A percentile compares a stretch with the other conserved stretches of the same genome.
Evolutionary conservation across 2,329 filamentous ascomycete species (phyloP).

Genomic region (Ophiostoma tasmaniense): DNA sequence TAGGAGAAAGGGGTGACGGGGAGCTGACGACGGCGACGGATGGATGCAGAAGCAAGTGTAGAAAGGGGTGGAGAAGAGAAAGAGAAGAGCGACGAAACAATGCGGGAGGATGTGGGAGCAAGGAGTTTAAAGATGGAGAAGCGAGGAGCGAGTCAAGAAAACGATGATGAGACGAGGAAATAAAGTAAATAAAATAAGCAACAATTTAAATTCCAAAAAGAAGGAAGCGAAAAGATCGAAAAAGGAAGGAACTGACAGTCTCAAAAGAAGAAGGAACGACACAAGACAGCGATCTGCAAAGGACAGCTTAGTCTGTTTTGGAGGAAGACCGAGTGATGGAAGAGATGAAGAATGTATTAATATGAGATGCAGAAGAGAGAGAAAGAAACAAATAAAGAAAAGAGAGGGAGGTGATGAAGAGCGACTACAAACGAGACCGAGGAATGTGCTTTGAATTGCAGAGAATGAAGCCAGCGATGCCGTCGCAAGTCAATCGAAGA

Average conservation of each 20-base stretch:
- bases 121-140: background rate
- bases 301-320: background rate
- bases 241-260: background rate
- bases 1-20: conserved; percentile 2
- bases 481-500: background rate
- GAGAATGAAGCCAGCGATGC: background rate
- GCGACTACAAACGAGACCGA: background rate
- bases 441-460: background rate
- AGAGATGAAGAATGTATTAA: background rate
- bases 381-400: no score
- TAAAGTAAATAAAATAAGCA: background rate
- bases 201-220: background rate
- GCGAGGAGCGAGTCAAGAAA: background rate
- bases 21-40: background rate
- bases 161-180: background rate
- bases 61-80: background rate
- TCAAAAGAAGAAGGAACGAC: background rate
- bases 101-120: background rate
- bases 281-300: background rate
- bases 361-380: background rate
- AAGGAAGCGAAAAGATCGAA: background rate
- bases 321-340: no score
- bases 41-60: background rate
- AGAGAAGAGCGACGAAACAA: background rate
- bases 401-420: background rate